Percentiles rank a stretch among this genome's conserved stretches.
These are phyloP conservation scores for Mycena sp. DNA, from an alignment of 1,284 basidiomycete species.

Conservation along the genomic window DNA sequence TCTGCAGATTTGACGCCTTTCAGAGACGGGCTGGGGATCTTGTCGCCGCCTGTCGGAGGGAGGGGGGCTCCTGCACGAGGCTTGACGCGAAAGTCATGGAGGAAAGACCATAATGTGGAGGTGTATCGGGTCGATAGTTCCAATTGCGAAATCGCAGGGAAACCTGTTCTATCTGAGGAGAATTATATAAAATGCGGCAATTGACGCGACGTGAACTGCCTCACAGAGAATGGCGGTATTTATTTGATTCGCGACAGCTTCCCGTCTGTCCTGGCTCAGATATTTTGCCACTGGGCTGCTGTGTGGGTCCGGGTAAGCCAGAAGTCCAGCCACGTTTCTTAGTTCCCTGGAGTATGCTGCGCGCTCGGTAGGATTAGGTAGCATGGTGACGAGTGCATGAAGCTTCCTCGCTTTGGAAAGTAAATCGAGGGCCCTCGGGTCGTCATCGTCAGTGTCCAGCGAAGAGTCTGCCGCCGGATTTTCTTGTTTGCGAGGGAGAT, in stretches of 20 bases:
- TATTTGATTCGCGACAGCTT: slow-evolving; percentile 86
- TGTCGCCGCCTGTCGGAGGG: slow-evolving; percentile 24
- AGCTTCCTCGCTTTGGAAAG: slow-evolving; percentile 70
- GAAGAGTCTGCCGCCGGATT: slow-evolving; percentile 25
- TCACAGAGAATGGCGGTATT: slow-evolving; percentile 85
- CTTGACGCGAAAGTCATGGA: slow-evolving; percentile 59
- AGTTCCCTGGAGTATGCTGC: slow-evolving; percentile 74
- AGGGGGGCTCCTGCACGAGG: slow-evolving; percentile 46
- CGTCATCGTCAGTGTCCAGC: slow-evolving; percentile 31
- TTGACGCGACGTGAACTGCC: slow-evolving; percentile 41
- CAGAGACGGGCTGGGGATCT: slow-evolving; percentile 17
- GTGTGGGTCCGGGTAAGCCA: slow-evolving; percentile 80
- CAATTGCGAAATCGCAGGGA: slow-evolving; percentile 64
- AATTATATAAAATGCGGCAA: slow-evolving; percentile 13
- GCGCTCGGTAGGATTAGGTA: slow-evolving; percentile 63
- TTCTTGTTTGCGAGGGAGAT: slow-evolving; percentile 45
- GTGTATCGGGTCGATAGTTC: slow-evolving; percentile 73
- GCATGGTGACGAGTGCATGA: slow-evolving; percentile 60
- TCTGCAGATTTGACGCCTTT: slow-evolving; percentile 17
- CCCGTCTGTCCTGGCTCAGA: slow-evolving; percentile 75
- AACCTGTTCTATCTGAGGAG: slow-evolving; percentile 57
- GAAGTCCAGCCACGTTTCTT: slow-evolving; percentile 73
- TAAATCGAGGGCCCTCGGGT: slow-evolving; percentile 46
- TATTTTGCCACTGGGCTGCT: slow-evolving; percentile 72
- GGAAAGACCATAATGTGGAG: slow-evolving; percentile 61